Percentiles rank a stretch among this genome's conserved stretches.
Evolutionary conservation across 208 protist species (phyloP).

Genomic region (Acanthamoeba lenticulata): DNA sequence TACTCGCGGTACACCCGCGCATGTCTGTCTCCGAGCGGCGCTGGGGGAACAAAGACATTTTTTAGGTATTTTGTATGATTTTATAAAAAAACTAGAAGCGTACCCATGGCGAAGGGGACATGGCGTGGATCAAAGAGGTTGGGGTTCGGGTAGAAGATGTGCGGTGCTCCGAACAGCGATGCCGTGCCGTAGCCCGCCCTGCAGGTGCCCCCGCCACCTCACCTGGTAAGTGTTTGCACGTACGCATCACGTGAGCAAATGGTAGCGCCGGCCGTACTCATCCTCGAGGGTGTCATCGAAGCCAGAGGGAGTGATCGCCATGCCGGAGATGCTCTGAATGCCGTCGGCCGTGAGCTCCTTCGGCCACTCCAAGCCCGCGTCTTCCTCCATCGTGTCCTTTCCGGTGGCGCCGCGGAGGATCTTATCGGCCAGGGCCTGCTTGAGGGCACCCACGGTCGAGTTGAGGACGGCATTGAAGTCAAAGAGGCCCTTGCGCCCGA

Average conservation of each 20-base stretch:
- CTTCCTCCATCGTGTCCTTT: not conserved
- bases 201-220: no score
- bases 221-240: no score
- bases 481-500: slow-evolving; percentile 16
- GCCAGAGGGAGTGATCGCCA: slow-evolving; percentile 44
- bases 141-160: slow-evolving; percentile 63
- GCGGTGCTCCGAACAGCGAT: not conserved
- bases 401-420: not conserved
- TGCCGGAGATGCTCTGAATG: slow-evolving; percentile 21
- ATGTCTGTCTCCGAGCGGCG: not conserved
- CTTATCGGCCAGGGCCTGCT: slow-evolving; percentile 13
- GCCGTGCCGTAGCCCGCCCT: slow-evolving; percentile 55
- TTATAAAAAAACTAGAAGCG: not conserved
- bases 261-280: no score
- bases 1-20: slow-evolving; percentile 49
- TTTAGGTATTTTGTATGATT: no score
- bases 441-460: slow-evolving; percentile 2
- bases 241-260: not conserved
- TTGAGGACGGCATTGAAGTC: slow-evolving; percentile 40
- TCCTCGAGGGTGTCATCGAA: slow-evolving; percentile 62
- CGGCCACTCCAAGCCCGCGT: not conserved
- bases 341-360: slow-evolving; percentile 22
- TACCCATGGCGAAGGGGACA: slow-evolving; percentile 32
- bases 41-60: no score
- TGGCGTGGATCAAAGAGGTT: slow-evolving; percentile 27